Conservation (phyloP, 1,284 basidiomycete genomes). For the Testicularia cyperi region DNA sequence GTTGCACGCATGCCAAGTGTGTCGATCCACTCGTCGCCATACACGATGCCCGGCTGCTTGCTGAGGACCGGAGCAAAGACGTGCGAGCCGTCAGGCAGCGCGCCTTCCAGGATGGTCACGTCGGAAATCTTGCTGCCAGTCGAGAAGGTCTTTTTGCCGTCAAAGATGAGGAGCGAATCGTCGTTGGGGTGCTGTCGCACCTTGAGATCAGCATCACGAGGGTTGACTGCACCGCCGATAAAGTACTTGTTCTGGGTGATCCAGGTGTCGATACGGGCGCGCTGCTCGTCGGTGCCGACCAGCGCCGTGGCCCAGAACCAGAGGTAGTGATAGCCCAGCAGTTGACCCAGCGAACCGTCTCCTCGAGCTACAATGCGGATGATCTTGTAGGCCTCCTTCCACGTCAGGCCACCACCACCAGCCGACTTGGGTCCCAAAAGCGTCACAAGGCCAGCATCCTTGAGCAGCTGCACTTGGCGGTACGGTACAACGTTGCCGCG, state of each 20-base stretch:
- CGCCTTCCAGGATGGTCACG: conserved; percentile 58
- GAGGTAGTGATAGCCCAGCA: conserved; percentile 48
- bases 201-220: conserved; percentile 56
- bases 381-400: conserved; percentile 51
- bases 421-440: conserved; percentile 49
- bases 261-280: conserved; percentile 28
- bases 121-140: conserved; percentile 59
- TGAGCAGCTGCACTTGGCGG: conserved; percentile 57
- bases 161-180: conserved; percentile 47
- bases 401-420: conserved; percentile 51
- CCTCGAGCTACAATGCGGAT: conserved; percentile 53
- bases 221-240: conserved; percentile 60
- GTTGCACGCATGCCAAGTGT: conserved; percentile 60
- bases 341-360: conserved; percentile 52
- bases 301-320: conserved; percentile 54
- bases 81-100: conserved; percentile 44
- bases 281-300: conserved; percentile 54
- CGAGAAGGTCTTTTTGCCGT: conserved; percentile 59
- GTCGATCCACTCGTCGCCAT: conserved; percentile 60
- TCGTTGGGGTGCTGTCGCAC: conserved; percentile 43
- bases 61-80: conserved; percentile 56
- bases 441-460: conserved; percentile 55
- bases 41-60: conserved; percentile 54
- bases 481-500: conserved; percentile 56
- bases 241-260: conserved; percentile 50